phyloP scores from a whole-genome alignment of 345 rosid genomes.

The Heritiera fomes region DNA sequence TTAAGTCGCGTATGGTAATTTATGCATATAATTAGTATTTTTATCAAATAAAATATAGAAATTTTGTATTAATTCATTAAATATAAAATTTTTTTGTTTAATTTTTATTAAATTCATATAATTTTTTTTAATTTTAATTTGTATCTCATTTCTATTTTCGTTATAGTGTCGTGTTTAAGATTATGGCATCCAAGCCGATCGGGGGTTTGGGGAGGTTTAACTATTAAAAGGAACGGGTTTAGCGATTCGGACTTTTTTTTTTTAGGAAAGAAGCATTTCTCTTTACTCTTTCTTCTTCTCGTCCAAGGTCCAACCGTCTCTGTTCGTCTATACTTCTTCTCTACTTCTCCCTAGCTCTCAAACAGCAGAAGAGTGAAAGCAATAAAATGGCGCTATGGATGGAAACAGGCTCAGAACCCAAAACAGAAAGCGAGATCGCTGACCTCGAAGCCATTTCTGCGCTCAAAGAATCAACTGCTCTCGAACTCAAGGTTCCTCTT shows the following conservation, averaged over 20 bases:
- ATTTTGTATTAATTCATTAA: too few species aligned
- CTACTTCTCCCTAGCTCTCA: too few species aligned
- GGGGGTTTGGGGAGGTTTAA: neutral
- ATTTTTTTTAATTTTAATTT: too few species aligned
- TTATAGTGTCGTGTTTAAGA: too few species aligned
- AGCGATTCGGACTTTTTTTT: neutral
- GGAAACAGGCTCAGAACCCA: slow-evolving; percentile 76
- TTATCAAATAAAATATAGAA: too few species aligned
- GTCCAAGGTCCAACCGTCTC: neutral
- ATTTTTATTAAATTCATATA: too few species aligned
- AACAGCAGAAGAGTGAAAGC: neutral
- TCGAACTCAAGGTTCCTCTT: slow-evolving; percentile 69
- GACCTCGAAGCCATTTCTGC: slow-evolving; percentile 73
- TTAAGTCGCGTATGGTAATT: too few species aligned
- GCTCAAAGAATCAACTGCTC: slow-evolving; percentile 84
- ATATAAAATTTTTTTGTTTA: too few species aligned
- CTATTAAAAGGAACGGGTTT: neutral
- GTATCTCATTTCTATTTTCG: too few species aligned
- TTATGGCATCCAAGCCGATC: too few species aligned
- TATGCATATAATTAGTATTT: too few species aligned
- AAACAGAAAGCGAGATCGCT: slow-evolving; percentile 58
- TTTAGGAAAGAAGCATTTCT: neutral
- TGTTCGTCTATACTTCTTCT: too few species aligned
- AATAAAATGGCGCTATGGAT: slow-evolving; percentile 78
- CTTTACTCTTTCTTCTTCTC: neutral